These are phyloP conservation scores for Podila verticillata DNA, from an alignment of 192 early-diverging fungal genomes.

Conservation along the genomic window DNA sequence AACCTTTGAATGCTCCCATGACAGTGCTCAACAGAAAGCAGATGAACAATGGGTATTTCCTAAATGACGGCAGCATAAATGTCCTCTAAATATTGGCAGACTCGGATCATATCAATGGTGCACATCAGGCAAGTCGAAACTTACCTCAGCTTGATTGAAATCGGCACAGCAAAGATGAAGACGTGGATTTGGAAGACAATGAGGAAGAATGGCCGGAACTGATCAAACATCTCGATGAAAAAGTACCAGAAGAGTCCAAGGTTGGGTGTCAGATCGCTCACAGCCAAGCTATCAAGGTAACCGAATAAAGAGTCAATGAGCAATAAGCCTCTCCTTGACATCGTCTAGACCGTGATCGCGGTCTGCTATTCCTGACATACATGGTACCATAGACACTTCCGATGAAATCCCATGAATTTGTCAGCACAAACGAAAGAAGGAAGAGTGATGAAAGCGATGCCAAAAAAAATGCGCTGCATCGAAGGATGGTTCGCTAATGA, in stretches of 20 bases:
- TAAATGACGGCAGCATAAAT: conserved; percentile 35
- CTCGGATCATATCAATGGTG: neutral
- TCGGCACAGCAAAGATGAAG: conserved; percentile 87
- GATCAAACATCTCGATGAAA: conserved; percentile 99
- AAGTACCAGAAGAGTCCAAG: conserved; percentile 99
- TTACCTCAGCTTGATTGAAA: conserved; percentile 83
- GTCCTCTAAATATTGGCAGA: too few species aligned
- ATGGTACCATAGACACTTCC: conserved; percentile 75
- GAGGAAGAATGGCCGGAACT: conserved; percentile 94
- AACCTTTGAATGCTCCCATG: conserved; percentile 90
- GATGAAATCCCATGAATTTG: conserved; percentile 78
- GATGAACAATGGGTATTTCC: conserved; percentile 83
- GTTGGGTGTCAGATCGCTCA: conserved; percentile 94
- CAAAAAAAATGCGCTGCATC: conserved; percentile 42
- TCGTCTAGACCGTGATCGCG: neutral
- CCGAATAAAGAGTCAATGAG: neutral
- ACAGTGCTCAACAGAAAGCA: conserved; percentile 75
- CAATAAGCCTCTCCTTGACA: too few species aligned
- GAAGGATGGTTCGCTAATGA: conserved; percentile 11
- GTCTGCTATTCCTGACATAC: conserved; percentile 51
- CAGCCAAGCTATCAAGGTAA: conserved; percentile 60
- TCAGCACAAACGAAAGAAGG: conserved; percentile 64
- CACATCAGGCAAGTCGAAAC: neutral
- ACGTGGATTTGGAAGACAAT: conserved; percentile 94
- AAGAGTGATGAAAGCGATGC: conserved; percentile 60